Base-by-base conservation (phyloP, 2,329 filamentous ascomycete species). In the Colletotrichum godetiae region DNA sequence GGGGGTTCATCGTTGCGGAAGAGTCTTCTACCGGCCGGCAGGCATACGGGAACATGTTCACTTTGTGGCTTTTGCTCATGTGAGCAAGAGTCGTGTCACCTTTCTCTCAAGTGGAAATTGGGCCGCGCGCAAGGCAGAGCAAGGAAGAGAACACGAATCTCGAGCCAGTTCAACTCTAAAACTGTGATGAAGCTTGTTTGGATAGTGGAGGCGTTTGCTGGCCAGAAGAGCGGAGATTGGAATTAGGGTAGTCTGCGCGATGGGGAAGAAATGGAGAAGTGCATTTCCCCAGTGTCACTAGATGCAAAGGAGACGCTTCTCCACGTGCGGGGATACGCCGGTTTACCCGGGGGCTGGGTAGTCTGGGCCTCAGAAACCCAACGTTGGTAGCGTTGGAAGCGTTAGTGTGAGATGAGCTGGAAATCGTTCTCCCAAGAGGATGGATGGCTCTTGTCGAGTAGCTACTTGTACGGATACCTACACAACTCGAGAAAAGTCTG, bases 1-100 rank as follows among this genome's bases (percentile, higher is more conserved):
- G 53, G 46, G 37, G 37, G 57, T 35, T 27, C 24, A 55, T 61
- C 15, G n/a, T n/a, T 19, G 66, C 22, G 72, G 72, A 22, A 63
- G 35, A 74, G 67, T 55, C 31, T 72, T 72, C 52, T n/a, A 15
- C 72, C 72, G 52, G 31, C 12, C 31, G 31, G 53, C 31, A 52
- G 31, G 31, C 71, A 71, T 29, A 5, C 4, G 27, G 61, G 52
- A 22, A 1, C 42, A n/a, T 3, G 10, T 31, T 57, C 52, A 7
- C 56, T 24, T 19, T n/a, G 42, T 29, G n/a, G 31, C 35, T 33
- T 55, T 33, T 8, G 15, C 11, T n/a, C 22, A 13, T 53, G 22
- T 5, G n/a, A 22, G 37, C 42, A 24, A 62, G 57, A 62, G 46
- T 63, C 62, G 49, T 19, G 13, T 1, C 15, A 35, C 19, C 19